Evolutionary conservation across 2,329 filamentous ascomycete genomes (phyloP).

Genomic region (Diaporthe helianthi): DNA sequence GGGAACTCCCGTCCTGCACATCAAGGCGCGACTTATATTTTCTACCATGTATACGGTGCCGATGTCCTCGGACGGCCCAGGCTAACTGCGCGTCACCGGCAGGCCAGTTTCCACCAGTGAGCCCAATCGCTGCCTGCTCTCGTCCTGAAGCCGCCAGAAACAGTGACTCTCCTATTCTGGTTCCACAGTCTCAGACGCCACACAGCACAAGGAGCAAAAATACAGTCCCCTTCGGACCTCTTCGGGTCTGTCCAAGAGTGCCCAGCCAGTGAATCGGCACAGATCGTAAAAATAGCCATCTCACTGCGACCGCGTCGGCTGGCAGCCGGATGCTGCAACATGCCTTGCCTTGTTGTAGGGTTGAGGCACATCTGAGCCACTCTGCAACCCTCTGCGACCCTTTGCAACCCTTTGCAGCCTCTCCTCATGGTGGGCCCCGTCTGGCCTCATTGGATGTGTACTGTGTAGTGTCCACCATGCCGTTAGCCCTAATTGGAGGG

Average conservation of each 20-base stretch:
- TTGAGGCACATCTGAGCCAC: constrained; percentile 9
- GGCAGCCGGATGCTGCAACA: constrained; percentile 21
- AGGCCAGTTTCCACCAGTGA: background rate
- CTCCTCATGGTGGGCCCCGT: background rate
- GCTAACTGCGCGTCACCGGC: background rate
- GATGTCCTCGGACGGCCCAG: background rate
- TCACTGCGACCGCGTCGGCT: constrained; percentile 17
- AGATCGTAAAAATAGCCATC: constrained; percentile 32
- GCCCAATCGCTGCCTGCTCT: background rate
- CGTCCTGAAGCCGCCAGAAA: background rate
- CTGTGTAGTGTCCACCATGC: background rate
- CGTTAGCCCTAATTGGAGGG: background rate
- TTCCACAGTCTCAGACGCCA: background rate
- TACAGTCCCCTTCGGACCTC: background rate
- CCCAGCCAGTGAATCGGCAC: constrained; percentile 4
- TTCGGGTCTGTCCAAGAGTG: background rate
- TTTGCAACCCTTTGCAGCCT: constrained; percentile 13
- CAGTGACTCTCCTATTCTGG: background rate
- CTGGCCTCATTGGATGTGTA: background rate
- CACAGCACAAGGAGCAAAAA: background rate
- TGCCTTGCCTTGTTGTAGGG: constrained; percentile 13
- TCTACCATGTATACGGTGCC: background rate
- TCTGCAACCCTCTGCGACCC: constrained; percentile 17
- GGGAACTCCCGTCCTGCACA: background rate
- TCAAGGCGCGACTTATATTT: background rate